Percentiles rank a stretch among this genome's conserved stretches.
phyloP scores from a whole-genome alignment of 371 early-diverging fungal genomes.

The Synchytrium microbalum region DNA sequence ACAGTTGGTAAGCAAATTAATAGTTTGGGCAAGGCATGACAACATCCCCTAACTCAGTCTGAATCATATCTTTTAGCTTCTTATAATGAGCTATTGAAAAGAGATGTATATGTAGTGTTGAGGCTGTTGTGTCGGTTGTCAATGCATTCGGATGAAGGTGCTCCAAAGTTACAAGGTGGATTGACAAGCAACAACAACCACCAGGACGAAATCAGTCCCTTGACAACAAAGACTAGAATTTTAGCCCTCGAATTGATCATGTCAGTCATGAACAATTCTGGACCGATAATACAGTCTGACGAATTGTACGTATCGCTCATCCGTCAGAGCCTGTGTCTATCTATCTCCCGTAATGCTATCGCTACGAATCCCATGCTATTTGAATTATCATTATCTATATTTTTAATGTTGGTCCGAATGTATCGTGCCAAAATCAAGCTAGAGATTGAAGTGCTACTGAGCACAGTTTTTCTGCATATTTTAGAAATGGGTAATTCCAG shows the following conservation, averaged over 20 bases:
- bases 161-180: conserved; percentile 20
- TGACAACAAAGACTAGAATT: conserved; percentile 24
- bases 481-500: conserved; percentile 51
- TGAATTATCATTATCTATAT: conserved; percentile 70
- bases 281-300: conserved; percentile 41
- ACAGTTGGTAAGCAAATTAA: neutral
- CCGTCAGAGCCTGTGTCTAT: conserved; percentile 64
- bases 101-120: conserved; percentile 79
- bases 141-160: conserved; percentile 38
- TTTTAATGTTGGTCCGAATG: conserved; percentile 63
- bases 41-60: too few relatives aligned
- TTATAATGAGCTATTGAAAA: conserved; percentile 35
- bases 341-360: conserved; percentile 69
- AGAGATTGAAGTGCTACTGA: conserved; percentile 65
- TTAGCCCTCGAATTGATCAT: conserved; percentile 51
- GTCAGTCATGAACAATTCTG: conserved; percentile 55
- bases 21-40: too few relatives aligned
- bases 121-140: conserved; percentile 87
- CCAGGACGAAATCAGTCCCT: conserved; percentile 26
- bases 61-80: conserved; percentile 15
- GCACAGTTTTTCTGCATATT: conserved; percentile 62
- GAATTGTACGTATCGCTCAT: conserved; percentile 57
- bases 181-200: conserved; percentile 15
- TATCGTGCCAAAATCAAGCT: conserved; percentile 64
- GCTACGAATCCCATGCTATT: conserved; percentile 68